A percentile compares a stretch with the other conserved stretches of the same genome.
Evolutionary conservation across 1,284 basidiomycete species (phyloP).

Genomic region (Takashimella koratensis): DNA sequence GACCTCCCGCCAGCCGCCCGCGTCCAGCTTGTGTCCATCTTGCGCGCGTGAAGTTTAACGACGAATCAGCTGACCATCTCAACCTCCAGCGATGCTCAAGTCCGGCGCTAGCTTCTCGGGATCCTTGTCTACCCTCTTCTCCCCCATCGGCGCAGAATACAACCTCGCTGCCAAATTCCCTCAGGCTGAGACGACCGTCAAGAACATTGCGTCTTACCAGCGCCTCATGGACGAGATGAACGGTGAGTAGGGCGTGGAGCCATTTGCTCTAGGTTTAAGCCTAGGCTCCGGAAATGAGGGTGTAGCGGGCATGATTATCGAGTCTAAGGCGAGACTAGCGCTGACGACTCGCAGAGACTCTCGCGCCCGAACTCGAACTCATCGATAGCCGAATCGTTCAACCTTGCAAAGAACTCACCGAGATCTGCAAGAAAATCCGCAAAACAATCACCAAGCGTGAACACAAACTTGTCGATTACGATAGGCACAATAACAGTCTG

Average conservation of each 20-base stretch:
- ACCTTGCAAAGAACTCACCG: constrained; percentile 84
- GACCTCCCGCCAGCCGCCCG: not conserved
- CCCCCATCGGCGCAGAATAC: constrained; percentile 76
- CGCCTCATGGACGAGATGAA: constrained; percentile 78
- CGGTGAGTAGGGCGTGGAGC: constrained; percentile 29
- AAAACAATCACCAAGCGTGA: constrained; percentile 96
- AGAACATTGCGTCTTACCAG: constrained; percentile 69
- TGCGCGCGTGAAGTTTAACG: too few species aligned
- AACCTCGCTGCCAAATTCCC: constrained; percentile 76
- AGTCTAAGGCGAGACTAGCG: not conserved
- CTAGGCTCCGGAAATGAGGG: not conserved
- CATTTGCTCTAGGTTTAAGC: too few species aligned
- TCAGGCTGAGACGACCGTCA: constrained; percentile 70
- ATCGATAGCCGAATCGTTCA: constrained; percentile 82
- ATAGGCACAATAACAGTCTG: constrained; percentile 92
- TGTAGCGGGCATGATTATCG: constrained; percentile 1
- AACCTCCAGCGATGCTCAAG: constrained; percentile 67
- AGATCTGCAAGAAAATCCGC: constrained; percentile 79
- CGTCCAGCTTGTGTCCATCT: not conserved
- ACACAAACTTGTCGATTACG: constrained; percentile 95
- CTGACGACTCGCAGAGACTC: constrained; percentile 50
- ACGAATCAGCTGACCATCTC: not conserved
- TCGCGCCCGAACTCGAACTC: constrained; percentile 89
- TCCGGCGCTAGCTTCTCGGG: constrained; percentile 71
- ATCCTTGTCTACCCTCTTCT: constrained; percentile 73